Evolutionary conservation across 352 stramenopile species (phyloP), one percentile per base, ranked within the genome.

Genomic region (Globisporangium iwayamae): DNA sequence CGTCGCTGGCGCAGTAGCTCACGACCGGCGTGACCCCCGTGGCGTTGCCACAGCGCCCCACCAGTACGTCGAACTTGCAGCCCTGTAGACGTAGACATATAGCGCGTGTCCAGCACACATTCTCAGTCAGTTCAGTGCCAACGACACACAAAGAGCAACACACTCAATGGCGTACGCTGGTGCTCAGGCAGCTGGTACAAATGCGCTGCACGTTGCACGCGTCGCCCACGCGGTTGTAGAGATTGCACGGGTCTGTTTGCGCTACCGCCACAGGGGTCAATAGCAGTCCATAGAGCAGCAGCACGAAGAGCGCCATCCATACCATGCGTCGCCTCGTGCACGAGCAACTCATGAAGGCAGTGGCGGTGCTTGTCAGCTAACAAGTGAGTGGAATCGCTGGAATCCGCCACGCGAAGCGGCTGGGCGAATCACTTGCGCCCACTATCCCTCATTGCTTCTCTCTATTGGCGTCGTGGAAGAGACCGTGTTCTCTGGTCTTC

Each of bases 141-240:
- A 6, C 25, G 4, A 5, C 39, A 46, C 25, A n/a, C 30, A 2
- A 11, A 41, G 36, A 41, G 36, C 36, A 10, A 41, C 36, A 14
- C 36, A 41, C 11, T 16, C 56, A 20, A 52, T 18, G 22, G 62
- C 68, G 14, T 58, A 83, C 75, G 51, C 63, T 71, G 3, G 72
- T 65, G 25, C 39, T 58, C 14, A 85, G 46, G 65, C 79, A 89
- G 28, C 60, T 60, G 30, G 59, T 30, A 60, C 79, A 89, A 57
- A 81, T 75, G 20, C 54, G 34, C n/a, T 70, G 68, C 34, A 81
- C 65, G 46, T 85, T 68, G 66, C 79, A 89, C 10, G 65, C 20
- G 56, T 83, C 62, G 45, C 63, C 68, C 11, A 69, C 55, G 46
- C 32, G 63, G 56, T 75, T 81, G 63, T 76, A 64, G 5, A 50